Base-by-base conservation (phyloP, 768 basidiomycete species). In the Xerocomellus amylosporus region DNA sequence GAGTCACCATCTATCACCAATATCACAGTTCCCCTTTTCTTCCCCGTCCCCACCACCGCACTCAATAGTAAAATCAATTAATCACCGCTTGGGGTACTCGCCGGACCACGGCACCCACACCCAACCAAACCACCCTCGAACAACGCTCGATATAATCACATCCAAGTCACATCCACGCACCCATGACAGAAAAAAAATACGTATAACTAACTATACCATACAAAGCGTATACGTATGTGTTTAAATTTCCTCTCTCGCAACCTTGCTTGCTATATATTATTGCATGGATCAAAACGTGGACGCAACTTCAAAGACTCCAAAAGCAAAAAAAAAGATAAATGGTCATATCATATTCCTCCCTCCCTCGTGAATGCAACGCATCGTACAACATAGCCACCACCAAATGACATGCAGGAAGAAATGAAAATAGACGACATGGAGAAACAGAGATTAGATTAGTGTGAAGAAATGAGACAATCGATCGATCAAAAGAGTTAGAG, bases 331-430 rank as follows among this genome's bases (percentile, higher is more conserved):
- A 24, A 24, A 24, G 24, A 24, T 24, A 24, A 30, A 30, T 42
- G 38, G 30, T 33, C 47, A 38, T 39, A 38, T 30, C 37, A 4
- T 28, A 24, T n/a, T 36, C 17, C 19, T n/a, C 22, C 19, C 9
- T n/a, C 9, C 26, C n/a, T 36, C 14, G 24, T 40, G 14, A 10
- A 46, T 33, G 20, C 15, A 14, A 31, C n/a, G 5, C 26, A 39
- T 58, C 51, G 33, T 58, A 60, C 51, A 60, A 33, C 10, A 9
- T 34, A 43, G 30, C 24, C 36, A 19, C 41, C 15, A 7, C 9
- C n/a, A 13, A 26, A 28, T 54, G 24, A 24, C 10, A 17, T 50
- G 17, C 44, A 17, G 15, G 43, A 26, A 30, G 17, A n/a, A 43
- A 42, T 3, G 17, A 5, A 26, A 24, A 28, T 41, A 15, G 22